Evolutionary conservation across 768 basidiomycete species (phyloP), one percentile per base, ranked within the genome.

Genomic region (Russula emetica): DNA sequence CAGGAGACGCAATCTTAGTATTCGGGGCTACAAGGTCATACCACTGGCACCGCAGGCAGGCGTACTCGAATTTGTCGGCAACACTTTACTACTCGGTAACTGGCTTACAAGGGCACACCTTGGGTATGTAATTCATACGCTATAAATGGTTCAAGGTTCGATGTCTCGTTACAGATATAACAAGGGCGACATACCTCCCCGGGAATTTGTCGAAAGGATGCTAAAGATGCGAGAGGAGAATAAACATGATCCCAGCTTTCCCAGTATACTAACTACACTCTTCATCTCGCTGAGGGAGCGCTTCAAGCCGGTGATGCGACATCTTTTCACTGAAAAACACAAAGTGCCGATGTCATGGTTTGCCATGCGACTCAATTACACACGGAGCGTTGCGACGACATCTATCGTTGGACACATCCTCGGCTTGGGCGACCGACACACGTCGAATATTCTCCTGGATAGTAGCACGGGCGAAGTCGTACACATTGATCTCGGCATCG

Each of bases 401-500:
- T 94, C 92, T 11, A 97, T 98, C 62, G 92, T 97, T 20, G 97
- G 96, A 0, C 90, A 96, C 70, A 78, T 97, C 49, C 77, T 98
- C 22, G 96, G 96, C 9, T 79, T 99, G 1, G 96, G 96, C 0
- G 96, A 99, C 72, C 83, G 96, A 14, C 96, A 99, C 72, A 81
- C 82, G 7, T 88, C 89, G 49, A 99, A 99, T 74, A 96, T 99
- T 69, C 79, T 99, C 51, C 78, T 98, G 51, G 94, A 98, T 73
- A 83, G 84, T 54, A 73, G 73, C 30, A 86, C 83, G 10, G 96
- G 96, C 18, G 93, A 98, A 71, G 80, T 95, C 51, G 86, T 98
- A 8, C 94, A 97, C 72, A 99, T 99, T 58, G 96, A 99, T 74
- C 79, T 98, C 1, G 96, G 96, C 1, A 94, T 98, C 63, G 94